Evolutionary conservation across 805 yeast species (phyloP).

Genomic region (Suhomyces prunicola): DNA sequence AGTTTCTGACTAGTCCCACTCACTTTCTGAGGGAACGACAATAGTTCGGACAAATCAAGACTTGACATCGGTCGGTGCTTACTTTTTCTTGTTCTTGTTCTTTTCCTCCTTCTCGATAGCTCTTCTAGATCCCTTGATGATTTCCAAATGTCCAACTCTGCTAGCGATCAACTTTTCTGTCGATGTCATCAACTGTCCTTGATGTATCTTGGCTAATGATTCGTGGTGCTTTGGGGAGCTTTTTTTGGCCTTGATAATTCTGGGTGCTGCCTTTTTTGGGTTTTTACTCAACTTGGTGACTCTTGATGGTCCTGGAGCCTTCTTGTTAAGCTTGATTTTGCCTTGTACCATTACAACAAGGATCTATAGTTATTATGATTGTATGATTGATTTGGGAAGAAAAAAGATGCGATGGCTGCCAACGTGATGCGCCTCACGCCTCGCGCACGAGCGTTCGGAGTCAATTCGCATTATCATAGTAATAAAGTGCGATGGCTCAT

Average conservation of each 20-base stretch:
- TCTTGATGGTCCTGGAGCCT: constrained; percentile 35
- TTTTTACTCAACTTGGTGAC: constrained; percentile 64
- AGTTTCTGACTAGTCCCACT: background rate
- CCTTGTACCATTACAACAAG: constrained; percentile 66
- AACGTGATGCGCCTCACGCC: background rate
- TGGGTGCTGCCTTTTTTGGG: constrained; percentile 70
- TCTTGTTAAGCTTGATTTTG: constrained; percentile 51
- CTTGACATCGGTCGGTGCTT: background rate
- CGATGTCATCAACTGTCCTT: constrained; percentile 49
- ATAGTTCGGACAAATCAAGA: background rate
- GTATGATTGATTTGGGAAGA: background rate
- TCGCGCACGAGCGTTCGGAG: background rate
- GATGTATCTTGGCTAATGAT: constrained; percentile 56
- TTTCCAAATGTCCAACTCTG: constrained; percentile 90
- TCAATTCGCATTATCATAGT: background rate
- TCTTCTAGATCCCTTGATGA: constrained; percentile 87
- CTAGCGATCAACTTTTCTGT: constrained; percentile 87
- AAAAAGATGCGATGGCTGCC: background rate
- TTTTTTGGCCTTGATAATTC: constrained; percentile 65
- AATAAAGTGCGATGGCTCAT: constrained; percentile 1
- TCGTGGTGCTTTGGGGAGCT: constrained; percentile 44
- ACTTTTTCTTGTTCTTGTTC: constrained; percentile 22
- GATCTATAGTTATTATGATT: background rate
- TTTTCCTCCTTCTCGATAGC: constrained; percentile 64
- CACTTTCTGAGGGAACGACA: background rate